phyloP scores from a whole-genome alignment of 2,329 filamentous ascomycete species.

The Fusarium nurragi region DNA sequence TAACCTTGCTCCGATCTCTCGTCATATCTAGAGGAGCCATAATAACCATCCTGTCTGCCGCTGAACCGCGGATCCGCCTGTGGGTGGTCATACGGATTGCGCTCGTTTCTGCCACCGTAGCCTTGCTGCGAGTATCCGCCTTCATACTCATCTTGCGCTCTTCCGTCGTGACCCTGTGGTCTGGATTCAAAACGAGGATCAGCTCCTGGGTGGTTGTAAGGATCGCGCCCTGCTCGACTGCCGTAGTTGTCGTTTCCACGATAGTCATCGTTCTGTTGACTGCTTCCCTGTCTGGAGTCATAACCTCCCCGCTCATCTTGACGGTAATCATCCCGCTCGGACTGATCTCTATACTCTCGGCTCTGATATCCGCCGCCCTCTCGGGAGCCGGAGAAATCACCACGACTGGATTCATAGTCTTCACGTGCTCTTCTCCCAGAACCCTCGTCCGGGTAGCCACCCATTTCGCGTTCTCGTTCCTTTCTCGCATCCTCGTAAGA shows the following conservation, averaged over 20 bases:
- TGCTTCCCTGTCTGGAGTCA: neutral
- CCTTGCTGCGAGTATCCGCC: conserved; percentile 10
- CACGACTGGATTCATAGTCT: conserved; percentile 19
- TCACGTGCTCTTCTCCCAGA: conserved; percentile 29
- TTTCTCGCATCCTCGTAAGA: conserved; percentile 72
- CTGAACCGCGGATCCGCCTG: conserved; percentile 18
- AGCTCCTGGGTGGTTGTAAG: conserved; percentile 26
- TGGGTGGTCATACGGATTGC: conserved; percentile 13
- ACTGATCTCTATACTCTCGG: conserved; percentile 4
- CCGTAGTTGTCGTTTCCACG: neutral
- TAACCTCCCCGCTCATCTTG: conserved; percentile 4
- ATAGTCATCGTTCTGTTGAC: conserved; percentile 14
- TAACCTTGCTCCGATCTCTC: neutral
- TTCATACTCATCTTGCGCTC: conserved; percentile 1
- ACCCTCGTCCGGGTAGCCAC: conserved; percentile 52
- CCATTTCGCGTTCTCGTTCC: conserved; percentile 69
- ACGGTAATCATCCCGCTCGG: conserved; percentile 4
- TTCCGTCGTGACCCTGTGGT: conserved; percentile 2
- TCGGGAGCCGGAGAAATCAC: conserved; percentile 13
- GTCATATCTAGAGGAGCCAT: conserved; percentile 18
- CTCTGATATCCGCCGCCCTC: conserved; percentile 12
- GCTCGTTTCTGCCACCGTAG: conserved; percentile 11
- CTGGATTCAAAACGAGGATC: conserved; percentile 25
- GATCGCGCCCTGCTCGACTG: neutral
- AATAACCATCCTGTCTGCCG: conserved; percentile 6